phyloP scores from a whole-genome alignment of 179 eudicot genomes.

The Nepenthes alata region DNA sequence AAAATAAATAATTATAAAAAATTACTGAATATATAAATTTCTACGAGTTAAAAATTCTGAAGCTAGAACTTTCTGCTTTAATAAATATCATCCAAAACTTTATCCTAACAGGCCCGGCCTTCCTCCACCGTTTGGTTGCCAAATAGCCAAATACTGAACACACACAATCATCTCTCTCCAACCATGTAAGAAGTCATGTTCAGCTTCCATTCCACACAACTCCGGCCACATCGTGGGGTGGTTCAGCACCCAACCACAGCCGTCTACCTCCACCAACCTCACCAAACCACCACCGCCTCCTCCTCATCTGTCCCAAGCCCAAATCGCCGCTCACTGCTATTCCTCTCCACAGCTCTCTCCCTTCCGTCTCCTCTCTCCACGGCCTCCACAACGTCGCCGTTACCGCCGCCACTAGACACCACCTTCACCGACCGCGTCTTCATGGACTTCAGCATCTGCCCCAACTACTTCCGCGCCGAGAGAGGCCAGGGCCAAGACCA shows the following conservation, averaged over 20 bases:
- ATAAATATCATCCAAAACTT: neutral
- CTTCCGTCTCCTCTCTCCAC: slow-evolving; percentile 17
- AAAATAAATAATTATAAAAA: too few relatives aligned
- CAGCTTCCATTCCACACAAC: neutral
- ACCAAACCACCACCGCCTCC: slow-evolving; percentile 13
- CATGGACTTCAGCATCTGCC: slow-evolving; percentile 73
- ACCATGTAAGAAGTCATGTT: neutral
- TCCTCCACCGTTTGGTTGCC: neutral
- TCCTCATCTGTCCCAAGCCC: slow-evolving; percentile 3
- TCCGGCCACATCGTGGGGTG: slow-evolving; percentile 21
- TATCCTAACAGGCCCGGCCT: slow-evolving; percentile 2
- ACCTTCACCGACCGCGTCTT: slow-evolving; percentile 79
- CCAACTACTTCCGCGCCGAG: slow-evolving; percentile 48
- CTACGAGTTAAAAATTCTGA: too few relatives aligned
- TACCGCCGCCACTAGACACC: slow-evolving; percentile 46
- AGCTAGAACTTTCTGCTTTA: too few relatives aligned
- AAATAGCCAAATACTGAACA: neutral
- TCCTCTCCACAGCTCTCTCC: slow-evolving; percentile 35
- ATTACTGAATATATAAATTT: too few relatives aligned
- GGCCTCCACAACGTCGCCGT: slow-evolving; percentile 9
- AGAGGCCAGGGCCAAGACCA: slow-evolving; percentile 35
- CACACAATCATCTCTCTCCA: neutral
- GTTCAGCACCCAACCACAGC: slow-evolving; percentile 2
- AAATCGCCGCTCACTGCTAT: slow-evolving; percentile 50
- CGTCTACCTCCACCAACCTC: slow-evolving; percentile 9